These are phyloP conservation scores for Sherardia arvensis DNA, from an alignment of 257 asterid genomes.

Conservation along the genomic window DNA sequence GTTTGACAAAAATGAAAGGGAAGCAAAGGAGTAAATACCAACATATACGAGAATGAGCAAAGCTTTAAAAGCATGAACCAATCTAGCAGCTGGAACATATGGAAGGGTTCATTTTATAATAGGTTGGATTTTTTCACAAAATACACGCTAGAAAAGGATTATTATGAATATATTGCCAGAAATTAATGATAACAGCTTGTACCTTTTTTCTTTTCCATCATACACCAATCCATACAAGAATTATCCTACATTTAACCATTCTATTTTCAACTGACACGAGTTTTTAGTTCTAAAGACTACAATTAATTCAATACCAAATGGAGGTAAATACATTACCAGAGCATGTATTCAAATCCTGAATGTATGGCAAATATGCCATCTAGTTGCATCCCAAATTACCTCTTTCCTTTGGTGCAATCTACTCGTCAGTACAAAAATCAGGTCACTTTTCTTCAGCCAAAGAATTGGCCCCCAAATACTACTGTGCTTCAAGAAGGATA, in stretches of 20 bases:
- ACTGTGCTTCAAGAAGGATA: constrained; percentile 78
- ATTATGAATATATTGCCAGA: background rate
- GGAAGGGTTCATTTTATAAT: no score
- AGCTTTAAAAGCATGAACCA: no score
- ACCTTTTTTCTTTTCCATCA: background rate
- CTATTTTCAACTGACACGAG: background rate
- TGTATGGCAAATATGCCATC: background rate
- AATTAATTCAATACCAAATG: background rate
- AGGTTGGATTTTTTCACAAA: no score
- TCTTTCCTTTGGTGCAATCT: constrained; percentile 1
- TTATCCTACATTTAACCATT: background rate
- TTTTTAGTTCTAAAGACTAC: background rate
- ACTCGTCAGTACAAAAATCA: background rate
- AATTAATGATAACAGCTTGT: background rate
- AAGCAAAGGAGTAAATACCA: no score
- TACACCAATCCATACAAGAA: background rate
- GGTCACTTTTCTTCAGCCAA: background rate
- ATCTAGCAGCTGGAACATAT: no score
- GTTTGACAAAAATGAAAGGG: no score
- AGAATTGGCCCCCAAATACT: constrained; percentile 19
- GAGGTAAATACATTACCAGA: background rate
- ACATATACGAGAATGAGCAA: no score
- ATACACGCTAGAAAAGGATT: no score
- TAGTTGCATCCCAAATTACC: background rate
- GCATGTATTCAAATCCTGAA: background rate